Conservation (phyloP, 2,329 filamentous ascomycete species). For the Aspergillus udagawae region DNA sequence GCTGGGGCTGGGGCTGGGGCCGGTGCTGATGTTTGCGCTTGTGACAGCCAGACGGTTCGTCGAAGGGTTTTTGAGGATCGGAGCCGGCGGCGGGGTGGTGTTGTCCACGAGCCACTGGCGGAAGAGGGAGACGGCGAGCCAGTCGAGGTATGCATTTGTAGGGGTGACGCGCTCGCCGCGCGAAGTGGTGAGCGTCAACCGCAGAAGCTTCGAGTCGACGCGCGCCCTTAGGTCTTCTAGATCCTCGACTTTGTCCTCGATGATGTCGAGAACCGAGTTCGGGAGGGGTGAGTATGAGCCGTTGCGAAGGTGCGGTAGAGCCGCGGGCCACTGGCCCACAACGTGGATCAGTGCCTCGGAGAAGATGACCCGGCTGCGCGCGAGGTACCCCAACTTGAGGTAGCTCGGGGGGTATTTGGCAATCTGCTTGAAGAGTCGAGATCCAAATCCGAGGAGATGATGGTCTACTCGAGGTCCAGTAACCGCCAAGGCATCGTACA, state of each 20-base stretch:
- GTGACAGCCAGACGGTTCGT: conserved; percentile 2
- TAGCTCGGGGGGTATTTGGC: conserved; percentile 94
- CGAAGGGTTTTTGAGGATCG: conserved; percentile 39
- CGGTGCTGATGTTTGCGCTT: conserved; percentile 5
- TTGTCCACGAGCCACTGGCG: conserved; percentile 91
- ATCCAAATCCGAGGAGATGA: conserved; percentile 87
- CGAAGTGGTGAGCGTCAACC: conserved; percentile 71
- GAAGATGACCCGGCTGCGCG: conserved; percentile 77
- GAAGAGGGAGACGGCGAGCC: conserved; percentile 83
- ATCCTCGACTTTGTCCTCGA: conserved; percentile 93
- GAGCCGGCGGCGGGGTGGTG: conserved; percentile 66
- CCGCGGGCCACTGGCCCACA: conserved; percentile 87
- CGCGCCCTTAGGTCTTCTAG: conserved; percentile 76
- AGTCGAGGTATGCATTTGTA: conserved; percentile 76
- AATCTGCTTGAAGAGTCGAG: conserved; percentile 89
- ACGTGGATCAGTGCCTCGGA: conserved; percentile 88
- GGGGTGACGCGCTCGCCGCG: conserved; percentile 80
- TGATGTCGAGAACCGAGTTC: conserved; percentile 74
- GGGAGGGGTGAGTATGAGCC: conserved; percentile 57
- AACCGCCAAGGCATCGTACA: conserved; percentile 85
- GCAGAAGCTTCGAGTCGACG: conserved; percentile 77
- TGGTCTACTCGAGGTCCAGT: conserved; percentile 89
- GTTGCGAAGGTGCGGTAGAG: conserved; percentile 68
- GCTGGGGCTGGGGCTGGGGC: conserved; percentile 4
- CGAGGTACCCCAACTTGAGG: conserved; percentile 81